Evolutionary conservation across 2,329 filamentous ascomycete genomes (phyloP).

Genomic region (Pseudofabraea citricarpa): DNA sequence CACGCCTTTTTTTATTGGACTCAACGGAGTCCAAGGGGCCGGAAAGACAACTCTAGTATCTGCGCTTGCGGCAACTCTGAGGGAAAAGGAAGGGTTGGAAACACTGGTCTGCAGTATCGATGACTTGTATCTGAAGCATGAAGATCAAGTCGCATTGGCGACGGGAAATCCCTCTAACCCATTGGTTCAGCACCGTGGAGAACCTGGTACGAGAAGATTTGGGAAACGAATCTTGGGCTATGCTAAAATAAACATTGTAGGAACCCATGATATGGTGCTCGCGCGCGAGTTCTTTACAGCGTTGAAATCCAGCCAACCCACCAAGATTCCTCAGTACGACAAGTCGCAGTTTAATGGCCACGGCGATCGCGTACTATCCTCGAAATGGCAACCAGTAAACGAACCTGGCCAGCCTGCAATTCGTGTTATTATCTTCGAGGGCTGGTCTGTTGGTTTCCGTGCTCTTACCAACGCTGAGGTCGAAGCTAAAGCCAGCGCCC

Average conservation of each 20-base stretch:
- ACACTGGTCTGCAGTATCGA: conserved; percentile 61
- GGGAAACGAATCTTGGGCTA: too few species aligned
- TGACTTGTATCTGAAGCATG: conserved; percentile 64
- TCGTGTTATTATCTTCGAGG: conserved; percentile 62
- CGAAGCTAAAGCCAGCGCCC: conserved; percentile 34
- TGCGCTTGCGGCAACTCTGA: conserved; percentile 52
- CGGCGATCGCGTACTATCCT: conserved; percentile 53
- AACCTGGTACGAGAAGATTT: conserved; percentile 41
- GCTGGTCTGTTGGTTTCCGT: conserved; percentile 69
- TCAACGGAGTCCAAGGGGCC: conserved; percentile 88
- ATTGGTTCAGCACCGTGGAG: conserved; percentile 60
- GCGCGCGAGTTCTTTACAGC: conserved; percentile 47
- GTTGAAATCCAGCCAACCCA: conserved; percentile 39
- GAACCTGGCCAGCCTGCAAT: conserved; percentile 19
- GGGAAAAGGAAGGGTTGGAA: conserved; percentile 44
- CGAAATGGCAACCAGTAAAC: conserved; percentile 45
- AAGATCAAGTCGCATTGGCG: conserved; percentile 48
- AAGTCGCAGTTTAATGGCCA: conserved; percentile 59
- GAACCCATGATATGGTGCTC: conserved; percentile 60
- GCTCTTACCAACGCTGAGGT: conserved; percentile 43
- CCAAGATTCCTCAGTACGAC: conserved; percentile 60
- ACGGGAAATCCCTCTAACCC: conserved; percentile 49
- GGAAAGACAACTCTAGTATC: conserved; percentile 87
- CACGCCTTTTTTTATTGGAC: conserved; percentile 74
- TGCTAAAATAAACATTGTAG: conserved; percentile 10